phyloP scores from a whole-genome alignment of 2,329 filamentous ascomycete genomes.

The Cryphonectria japonica region DNA sequence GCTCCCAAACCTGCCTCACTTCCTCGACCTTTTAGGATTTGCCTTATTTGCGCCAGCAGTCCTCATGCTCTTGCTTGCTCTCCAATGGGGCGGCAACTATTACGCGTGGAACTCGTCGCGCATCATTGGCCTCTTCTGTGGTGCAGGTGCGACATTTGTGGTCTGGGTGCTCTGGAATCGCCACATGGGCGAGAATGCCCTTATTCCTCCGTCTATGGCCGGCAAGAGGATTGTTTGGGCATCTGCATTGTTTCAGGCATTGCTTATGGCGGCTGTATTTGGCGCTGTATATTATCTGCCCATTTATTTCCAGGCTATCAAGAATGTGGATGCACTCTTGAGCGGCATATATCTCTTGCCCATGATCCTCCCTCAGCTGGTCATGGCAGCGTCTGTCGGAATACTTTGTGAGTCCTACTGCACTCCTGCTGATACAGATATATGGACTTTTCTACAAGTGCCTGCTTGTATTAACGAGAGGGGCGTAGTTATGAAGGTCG shows the following conservation, averaged over 20 bases:
- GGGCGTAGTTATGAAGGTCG: neutral
- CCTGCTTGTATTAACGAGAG: neutral
- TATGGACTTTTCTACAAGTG: neutral
- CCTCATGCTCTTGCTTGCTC: slow-evolving; percentile 48
- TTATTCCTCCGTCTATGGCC: slow-evolving; percentile 36
- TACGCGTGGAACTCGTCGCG: slow-evolving; percentile 45
- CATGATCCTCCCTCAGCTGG: slow-evolving; percentile 29
- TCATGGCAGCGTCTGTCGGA: neutral
- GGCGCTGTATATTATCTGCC: slow-evolving; percentile 38
- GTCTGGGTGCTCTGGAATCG: slow-evolving; percentile 48
- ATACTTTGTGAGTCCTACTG: no score
- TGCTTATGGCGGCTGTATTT: slow-evolving; percentile 32
- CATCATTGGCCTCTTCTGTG: slow-evolving; percentile 47
- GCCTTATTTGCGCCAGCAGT: slow-evolving; percentile 45
- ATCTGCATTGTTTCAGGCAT: slow-evolving; percentile 30
- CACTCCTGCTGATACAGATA: slow-evolving; percentile 24
- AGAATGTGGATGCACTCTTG: slow-evolving; percentile 34
- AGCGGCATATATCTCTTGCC: slow-evolving; percentile 42
- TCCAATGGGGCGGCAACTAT: slow-evolving; percentile 48
- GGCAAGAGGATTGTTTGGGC: slow-evolving; percentile 27
- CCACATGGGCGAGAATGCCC: slow-evolving; percentile 34
- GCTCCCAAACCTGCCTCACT: neutral
- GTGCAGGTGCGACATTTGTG: slow-evolving; percentile 6
- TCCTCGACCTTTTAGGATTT: slow-evolving; percentile 49
- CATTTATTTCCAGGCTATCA: slow-evolving; percentile 45